A percentile compares a stretch with the other conserved stretches of the same genome.
Evolutionary conservation across 495 filamentous ascomycete genomes (phyloP).

Genomic region (Neurospora sp.): DNA sequence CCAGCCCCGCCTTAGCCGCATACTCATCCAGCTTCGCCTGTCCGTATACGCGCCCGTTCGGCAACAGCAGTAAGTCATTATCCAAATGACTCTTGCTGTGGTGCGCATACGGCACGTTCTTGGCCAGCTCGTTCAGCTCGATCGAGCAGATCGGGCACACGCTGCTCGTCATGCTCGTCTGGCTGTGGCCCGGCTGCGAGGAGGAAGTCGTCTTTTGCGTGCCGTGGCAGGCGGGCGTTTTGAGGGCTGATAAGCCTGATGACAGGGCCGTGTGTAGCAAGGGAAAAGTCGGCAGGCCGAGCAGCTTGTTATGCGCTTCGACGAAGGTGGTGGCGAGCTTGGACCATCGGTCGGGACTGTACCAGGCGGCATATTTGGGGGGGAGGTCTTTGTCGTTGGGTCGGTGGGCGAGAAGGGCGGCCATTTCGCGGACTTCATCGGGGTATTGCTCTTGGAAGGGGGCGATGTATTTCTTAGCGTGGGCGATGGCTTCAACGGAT

Average conservation of each 20-base stretch:
- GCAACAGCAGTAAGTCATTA: conserved; percentile 79
- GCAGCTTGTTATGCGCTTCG: conserved; percentile 74
- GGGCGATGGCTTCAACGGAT: conserved; percentile 62
- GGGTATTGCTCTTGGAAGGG: conserved; percentile 58
- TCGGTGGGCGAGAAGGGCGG: conserved; percentile 66
- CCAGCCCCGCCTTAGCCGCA: conserved; percentile 60
- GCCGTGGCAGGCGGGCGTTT: conserved; percentile 83
- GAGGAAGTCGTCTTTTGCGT: conserved; percentile 7
- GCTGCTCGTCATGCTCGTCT: conserved; percentile 26
- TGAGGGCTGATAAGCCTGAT: conserved; percentile 86
- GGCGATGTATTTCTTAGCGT: conserved; percentile 72
- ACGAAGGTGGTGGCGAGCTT: conserved; percentile 74
- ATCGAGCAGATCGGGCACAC: conserved; percentile 93
- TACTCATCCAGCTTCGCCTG: conserved; percentile 61
- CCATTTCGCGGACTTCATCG: conserved; percentile 57
- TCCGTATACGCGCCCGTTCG: conserved; percentile 81
- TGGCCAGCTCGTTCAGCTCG: conserved; percentile 84
- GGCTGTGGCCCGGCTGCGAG: conserved; percentile 16
- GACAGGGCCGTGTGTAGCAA: conserved; percentile 87
- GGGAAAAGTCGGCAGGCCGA: conserved; percentile 72
- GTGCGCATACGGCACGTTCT: conserved; percentile 83
- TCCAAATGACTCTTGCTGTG: conserved; percentile 81
- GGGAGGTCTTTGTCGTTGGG: conserved; percentile 41
- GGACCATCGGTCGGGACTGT: conserved; percentile 60
- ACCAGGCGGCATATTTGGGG: conserved; percentile 43